phyloP scores from a whole-genome alignment of 2,329 filamentous ascomycete genomes.

The Aspergillus novofumigatus region DNA sequence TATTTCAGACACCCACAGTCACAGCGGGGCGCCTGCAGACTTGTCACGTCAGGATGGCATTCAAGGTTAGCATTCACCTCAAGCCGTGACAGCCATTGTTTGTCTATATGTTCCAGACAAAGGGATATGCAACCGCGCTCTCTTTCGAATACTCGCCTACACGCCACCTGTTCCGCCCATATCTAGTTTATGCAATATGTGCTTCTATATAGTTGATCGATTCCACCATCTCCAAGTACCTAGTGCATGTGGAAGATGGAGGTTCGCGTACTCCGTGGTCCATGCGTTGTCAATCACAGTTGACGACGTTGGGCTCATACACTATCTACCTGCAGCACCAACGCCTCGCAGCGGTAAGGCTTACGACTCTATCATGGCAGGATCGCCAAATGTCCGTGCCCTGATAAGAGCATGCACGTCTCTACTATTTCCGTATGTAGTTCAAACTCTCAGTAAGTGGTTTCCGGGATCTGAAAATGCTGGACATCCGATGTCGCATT shows the following conservation, averaged over 20 bases:
- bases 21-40: background rate
- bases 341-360: background rate
- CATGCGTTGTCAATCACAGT: background rate
- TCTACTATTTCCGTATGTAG: background rate
- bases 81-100: background rate
- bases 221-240: background rate
- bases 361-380: background rate
- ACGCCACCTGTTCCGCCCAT: background rate
- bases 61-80: background rate
- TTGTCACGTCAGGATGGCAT: background rate
- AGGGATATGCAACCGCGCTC: background rate
- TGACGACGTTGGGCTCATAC: background rate
- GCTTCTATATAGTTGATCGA: background rate
- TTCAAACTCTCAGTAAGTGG: background rate
- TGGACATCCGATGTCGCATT: background rate
- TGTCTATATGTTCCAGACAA: background rate
- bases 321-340: background rate
- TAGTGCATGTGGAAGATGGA: background rate
- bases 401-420: background rate
- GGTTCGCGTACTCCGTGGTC: background rate
- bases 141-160: background rate
- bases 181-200: background rate
- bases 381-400: background rate
- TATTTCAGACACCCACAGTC: background rate
- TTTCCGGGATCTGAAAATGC: background rate